Percentiles rank a stretch among this genome's conserved stretches.
These are phyloP conservation scores for Mucor ambiguus DNA, from an alignment of 371 early-diverging fungal species.

Conservation along the genomic window DNA sequence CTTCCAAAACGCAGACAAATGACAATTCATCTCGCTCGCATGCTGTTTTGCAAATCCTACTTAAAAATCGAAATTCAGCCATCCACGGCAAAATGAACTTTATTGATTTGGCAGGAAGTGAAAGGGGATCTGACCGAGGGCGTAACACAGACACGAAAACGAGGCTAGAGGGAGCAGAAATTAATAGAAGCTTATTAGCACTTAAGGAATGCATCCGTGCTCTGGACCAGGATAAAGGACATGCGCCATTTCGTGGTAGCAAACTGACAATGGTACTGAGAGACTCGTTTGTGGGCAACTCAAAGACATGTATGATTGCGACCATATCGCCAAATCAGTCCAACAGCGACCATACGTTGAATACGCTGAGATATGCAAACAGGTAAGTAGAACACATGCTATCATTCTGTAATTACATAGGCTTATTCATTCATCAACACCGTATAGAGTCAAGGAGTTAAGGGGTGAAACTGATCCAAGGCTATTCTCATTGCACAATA, in stretches of 20 bases:
- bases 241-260: slow-evolving; percentile 97
- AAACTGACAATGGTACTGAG: slow-evolving; percentile 97
- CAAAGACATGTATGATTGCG: slow-evolving; percentile 97
- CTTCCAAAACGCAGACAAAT: slow-evolving; percentile 95
- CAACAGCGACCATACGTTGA: slow-evolving; percentile 97
- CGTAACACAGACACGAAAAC: slow-evolving; percentile 76
- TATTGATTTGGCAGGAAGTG: slow-evolving; percentile 99
- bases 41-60: slow-evolving; percentile 90
- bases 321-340: slow-evolving; percentile 92
- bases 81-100: slow-evolving; percentile 90
- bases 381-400: slow-evolving; percentile 45
- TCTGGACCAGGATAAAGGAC: slow-evolving; percentile 90
- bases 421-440: background rate
- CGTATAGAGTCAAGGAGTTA: slow-evolving; percentile 39
- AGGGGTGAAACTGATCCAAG: slow-evolving; percentile 49
- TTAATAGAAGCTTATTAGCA: slow-evolving; percentile 97
- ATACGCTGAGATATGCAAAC: slow-evolving; percentile 98
- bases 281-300: slow-evolving; percentile 97
- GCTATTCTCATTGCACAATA: slow-evolving; percentile 12
- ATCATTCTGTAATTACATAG: slow-evolving; percentile 9
- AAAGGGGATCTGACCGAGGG: slow-evolving; percentile 98
- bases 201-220: slow-evolving; percentile 98
- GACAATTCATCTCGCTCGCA: slow-evolving; percentile 97
- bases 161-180: slow-evolving; percentile 91
- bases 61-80: slow-evolving; percentile 57